Evolutionary conservation across 306 rosid species (phyloP).

Genomic region (Ochetophila trinervis): DNA sequence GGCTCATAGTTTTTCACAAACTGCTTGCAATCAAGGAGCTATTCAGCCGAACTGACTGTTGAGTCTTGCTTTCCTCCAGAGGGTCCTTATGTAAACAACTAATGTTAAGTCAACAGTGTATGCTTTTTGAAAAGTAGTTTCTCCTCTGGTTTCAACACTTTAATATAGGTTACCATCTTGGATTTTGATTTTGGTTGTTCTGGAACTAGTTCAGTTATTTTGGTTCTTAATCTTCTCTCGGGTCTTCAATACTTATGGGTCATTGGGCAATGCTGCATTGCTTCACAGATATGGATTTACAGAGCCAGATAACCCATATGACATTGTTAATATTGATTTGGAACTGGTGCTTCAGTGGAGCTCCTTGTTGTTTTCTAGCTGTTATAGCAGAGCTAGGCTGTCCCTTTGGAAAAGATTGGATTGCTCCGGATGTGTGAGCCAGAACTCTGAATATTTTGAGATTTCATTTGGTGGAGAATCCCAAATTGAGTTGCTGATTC

Average conservation of each 20-base stretch:
- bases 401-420: constrained; percentile 77
- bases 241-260: constrained; percentile 90
- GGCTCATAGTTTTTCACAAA: constrained; percentile 68
- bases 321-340: constrained; percentile 81
- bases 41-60: constrained; percentile 49
- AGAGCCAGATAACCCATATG: constrained; percentile 65
- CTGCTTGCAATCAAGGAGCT: constrained; percentile 96
- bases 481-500: constrained; percentile 58
- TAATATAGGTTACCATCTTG: background rate
- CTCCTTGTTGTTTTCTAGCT: constrained; percentile 55
- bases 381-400: constrained; percentile 59
- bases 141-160: background rate
- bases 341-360: constrained; percentile 71
- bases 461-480: constrained; percentile 78
- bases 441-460: constrained; percentile 73
- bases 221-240: constrained; percentile 20
- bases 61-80: background rate
- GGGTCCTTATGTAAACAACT: background rate
- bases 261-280: constrained; percentile 81
- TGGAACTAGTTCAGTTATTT: background rate
- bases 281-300: constrained; percentile 94
- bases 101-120: background rate
- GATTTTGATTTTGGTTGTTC: background rate
- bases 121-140: background rate
- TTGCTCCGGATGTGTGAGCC: constrained; percentile 43